Evolutionary conservation across 306 rosid species (phyloP), one percentile per base, ranked within the genome.

Genomic region (Quercus dentata): DNA sequence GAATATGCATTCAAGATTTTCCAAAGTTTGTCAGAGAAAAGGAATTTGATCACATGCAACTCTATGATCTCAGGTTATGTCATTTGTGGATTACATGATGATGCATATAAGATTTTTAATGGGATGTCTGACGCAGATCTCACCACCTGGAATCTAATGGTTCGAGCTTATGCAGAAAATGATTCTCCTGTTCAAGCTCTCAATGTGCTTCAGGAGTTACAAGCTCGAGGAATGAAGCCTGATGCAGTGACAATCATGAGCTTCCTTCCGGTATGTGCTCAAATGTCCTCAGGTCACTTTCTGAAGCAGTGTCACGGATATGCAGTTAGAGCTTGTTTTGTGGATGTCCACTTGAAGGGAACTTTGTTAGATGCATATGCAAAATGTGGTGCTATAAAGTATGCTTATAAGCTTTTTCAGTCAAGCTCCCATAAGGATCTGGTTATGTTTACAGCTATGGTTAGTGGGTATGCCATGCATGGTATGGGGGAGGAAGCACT

Each of bases 71-170:
- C 97, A 17, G 91, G 93, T 72, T 88, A 88, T 70, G 91, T 91
- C 67, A 87, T 82, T 77, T 71, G 84, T 76, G 91, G 94, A 74
- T 88, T 89, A 38, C 88, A 83, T 71, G 80, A 81, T 68, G 90
- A 85, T 76, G 97, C 94, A 79, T 76, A 78, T 65, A 81, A 41
- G 56, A 71, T 91, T 67, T 91, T 92, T 83, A 59, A 87, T 55
- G 56, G 76, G 44, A 91, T 89, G 93, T 76, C 87, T 81, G 88
- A 91, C 74, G 87, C 88, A n/a, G 94, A 92, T 86, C 90, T 92
- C 81, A 92, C 97, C 82, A 88, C 94, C 21, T 94, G 97, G 97
- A 94, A 92, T 89, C 90, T 92, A 31, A 87, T 94, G 98, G 78
- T 94, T 70, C 87, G 89, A 51, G 97, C 84, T 76, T 88, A 91